Evolutionary conservation across 2,329 filamentous ascomycete species (phyloP).

Genomic region (Diplodia seriata): DNA sequence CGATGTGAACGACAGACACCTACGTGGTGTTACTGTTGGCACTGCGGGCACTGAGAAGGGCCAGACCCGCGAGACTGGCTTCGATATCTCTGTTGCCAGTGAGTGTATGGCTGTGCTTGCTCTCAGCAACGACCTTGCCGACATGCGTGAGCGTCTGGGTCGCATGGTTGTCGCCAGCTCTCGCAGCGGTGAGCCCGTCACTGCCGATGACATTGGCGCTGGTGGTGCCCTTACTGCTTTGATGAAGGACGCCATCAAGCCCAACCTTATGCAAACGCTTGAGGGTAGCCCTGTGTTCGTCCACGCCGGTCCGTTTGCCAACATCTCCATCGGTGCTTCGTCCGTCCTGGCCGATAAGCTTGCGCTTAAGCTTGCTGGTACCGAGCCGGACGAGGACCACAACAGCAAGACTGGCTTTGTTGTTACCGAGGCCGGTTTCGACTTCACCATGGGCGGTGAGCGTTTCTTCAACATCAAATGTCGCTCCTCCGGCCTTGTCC

Average conservation of each 20-base stretch:
- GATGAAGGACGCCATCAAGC: constrained; percentile 99
- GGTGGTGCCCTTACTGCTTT: constrained; percentile 91
- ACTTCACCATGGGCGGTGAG: constrained; percentile 99
- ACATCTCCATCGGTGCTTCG: constrained; percentile 97
- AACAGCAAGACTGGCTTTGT: constrained; percentile 86
- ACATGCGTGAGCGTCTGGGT: constrained; percentile 92
- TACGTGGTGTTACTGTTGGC: constrained; percentile 88
- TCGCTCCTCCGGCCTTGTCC: constrained; percentile 87
- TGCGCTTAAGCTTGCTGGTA: constrained; percentile 93
- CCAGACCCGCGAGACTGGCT: constrained; percentile 84
- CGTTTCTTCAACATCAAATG: constrained; percentile 99
- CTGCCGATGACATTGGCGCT: constrained; percentile 92
- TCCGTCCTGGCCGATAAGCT: constrained; percentile 95
- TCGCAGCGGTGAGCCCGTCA: constrained; percentile 83
- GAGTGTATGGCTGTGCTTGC: constrained; percentile 99
- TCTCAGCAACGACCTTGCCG: constrained; percentile 82
- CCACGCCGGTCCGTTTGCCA: constrained; percentile 96
- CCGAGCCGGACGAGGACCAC: constrained; percentile 88
- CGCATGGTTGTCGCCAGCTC: constrained; percentile 96
- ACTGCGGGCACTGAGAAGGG: constrained; percentile 91
- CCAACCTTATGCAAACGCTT: constrained; percentile 97
- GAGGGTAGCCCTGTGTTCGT: constrained; percentile 98
- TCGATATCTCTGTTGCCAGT: constrained; percentile 96
- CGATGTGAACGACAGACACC: constrained; percentile 95
- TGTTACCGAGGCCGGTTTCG: constrained; percentile 95